A percentile compares a stretch with the other conserved stretches of the same genome.
phyloP scores from a whole-genome alignment of 1,284 basidiomycete genomes.

The Ustilago sp. region DNA sequence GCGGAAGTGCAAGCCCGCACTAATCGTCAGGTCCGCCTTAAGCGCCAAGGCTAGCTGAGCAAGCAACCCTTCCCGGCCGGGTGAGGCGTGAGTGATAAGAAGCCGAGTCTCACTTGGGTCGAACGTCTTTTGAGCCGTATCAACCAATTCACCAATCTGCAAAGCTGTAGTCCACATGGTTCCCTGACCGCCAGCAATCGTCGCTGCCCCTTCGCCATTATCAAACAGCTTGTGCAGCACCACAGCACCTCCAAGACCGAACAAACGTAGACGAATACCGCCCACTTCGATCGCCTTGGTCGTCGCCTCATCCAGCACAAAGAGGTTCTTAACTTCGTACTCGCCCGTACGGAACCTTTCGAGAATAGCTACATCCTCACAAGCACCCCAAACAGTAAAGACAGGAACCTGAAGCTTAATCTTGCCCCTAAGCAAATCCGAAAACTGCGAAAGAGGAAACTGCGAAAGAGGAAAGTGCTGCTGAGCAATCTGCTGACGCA shows the following conservation, averaged over 20 bases:
- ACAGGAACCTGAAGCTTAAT: constrained; percentile 77
- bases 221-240: constrained; percentile 98
- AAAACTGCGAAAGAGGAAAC: constrained; percentile 85
- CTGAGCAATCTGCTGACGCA: constrained; percentile 68
- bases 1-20: constrained; percentile 95
- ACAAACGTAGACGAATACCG: constrained; percentile 89
- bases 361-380: constrained; percentile 92
- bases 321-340: constrained; percentile 80
- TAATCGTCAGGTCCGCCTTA: constrained; percentile 94
- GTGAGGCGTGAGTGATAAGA: constrained; percentile 90
- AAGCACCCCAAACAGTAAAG: constrained; percentile 96
- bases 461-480: constrained; percentile 76
- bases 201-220: constrained; percentile 91
- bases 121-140: constrained; percentile 89
- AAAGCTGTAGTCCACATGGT: constrained; percentile 99
- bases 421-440: constrained; percentile 82
- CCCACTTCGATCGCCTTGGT: constrained; percentile 90
- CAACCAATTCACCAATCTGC: constrained; percentile 96
- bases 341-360: constrained; percentile 89
- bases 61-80: constrained; percentile 92
- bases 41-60: constrained; percentile 88
- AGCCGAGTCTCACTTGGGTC: constrained; percentile 93
- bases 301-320: constrained; percentile 92
- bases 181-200: constrained; percentile 95
- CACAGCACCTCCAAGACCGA: constrained; percentile 94